A percentile compares a stretch with the other conserved stretches of the same genome.
Conservation (phyloP, 2,329 filamentous ascomycete genomes). For the Blumeriella jaapii region DNA sequence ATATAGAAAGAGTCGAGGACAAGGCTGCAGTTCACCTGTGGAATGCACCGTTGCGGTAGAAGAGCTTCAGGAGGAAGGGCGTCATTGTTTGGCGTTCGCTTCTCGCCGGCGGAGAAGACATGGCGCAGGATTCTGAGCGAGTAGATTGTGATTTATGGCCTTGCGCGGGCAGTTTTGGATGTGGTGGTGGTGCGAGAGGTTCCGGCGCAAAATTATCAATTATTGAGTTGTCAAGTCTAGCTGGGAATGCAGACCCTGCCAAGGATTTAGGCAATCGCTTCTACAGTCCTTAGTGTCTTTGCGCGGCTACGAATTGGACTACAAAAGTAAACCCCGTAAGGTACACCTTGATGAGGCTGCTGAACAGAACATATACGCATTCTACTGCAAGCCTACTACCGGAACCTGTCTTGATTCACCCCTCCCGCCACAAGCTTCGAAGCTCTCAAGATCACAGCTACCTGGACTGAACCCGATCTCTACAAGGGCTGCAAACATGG, state of each 20-base stretch:
- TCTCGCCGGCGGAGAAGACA: conserved; percentile 29
- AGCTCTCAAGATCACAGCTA: too few species aligned
- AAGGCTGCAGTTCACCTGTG: conserved; percentile 43
- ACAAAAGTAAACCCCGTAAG: too few species aligned
- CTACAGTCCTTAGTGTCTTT: too few species aligned
- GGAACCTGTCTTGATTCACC: too few species aligned
- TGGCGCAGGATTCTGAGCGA: too few species aligned
- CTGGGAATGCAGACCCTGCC: conserved; percentile 1
- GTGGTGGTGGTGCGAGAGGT: conserved; percentile 5
- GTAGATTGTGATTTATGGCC: conserved; percentile 7
- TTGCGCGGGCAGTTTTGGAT: conserved; percentile 8
- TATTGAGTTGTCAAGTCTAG: not conserved
- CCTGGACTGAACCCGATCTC: not conserved
- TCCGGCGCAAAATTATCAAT: conserved; percentile 12
- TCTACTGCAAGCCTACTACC: too few species aligned
- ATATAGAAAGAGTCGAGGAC: conserved; percentile 1
- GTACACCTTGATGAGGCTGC: too few species aligned
- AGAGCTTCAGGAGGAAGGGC: conserved; percentile 77
- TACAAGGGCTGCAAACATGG: conserved; percentile 47
- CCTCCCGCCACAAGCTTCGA: too few species aligned
- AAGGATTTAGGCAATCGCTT: too few species aligned
- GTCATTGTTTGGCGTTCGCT: conserved; percentile 60
- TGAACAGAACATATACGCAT: too few species aligned
- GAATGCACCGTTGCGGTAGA: conserved; percentile 65
- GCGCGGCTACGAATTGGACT: too few species aligned